Evolutionary conservation across 2,329 filamentous ascomycete genomes (phyloP).

Genomic region (Diaporthe eres): DNA sequence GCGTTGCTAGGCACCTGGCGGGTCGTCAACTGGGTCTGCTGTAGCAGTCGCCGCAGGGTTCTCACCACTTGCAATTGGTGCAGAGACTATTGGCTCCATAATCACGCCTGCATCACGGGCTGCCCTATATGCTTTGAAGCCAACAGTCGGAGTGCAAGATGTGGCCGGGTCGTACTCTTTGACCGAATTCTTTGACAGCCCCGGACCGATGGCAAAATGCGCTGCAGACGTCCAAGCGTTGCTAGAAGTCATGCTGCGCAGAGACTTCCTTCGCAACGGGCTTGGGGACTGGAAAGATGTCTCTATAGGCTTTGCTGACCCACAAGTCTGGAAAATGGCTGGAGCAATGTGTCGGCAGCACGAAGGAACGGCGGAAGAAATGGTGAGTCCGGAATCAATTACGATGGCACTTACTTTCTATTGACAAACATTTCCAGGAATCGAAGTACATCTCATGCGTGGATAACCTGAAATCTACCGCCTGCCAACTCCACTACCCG

Average conservation of each 20-base stretch:
- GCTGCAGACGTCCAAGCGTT: background rate
- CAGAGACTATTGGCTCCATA: constrained; percentile 52
- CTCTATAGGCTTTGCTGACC: constrained; percentile 9
- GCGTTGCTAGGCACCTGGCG: constrained; percentile 47
- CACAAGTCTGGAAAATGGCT: constrained; percentile 21
- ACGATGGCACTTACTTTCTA: background rate
- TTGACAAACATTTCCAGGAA: background rate
- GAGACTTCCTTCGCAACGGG: background rate
- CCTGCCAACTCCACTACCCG: background rate
- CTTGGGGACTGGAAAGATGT: constrained; percentile 5
- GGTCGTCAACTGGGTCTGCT: constrained; percentile 53
- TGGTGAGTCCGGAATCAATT: background rate
- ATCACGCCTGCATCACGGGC: constrained; percentile 44
- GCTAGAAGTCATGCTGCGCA: constrained; percentile 3
- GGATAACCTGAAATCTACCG: background rate
- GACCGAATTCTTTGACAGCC: constrained; percentile 27
- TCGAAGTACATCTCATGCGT: background rate
- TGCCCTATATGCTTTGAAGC: constrained; percentile 49
- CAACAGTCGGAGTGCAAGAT: constrained; percentile 40
- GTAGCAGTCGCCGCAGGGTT: constrained; percentile 51
- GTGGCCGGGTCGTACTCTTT: constrained; percentile 3
- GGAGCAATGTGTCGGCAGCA: constrained; percentile 26
- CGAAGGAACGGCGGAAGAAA: constrained; percentile 27
- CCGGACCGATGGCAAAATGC: constrained; percentile 26
- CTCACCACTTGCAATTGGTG: constrained; percentile 50